phyloP scores from a whole-genome alignment of 495 filamentous ascomycete species.

The Aspergillus bertholletiae region DNA sequence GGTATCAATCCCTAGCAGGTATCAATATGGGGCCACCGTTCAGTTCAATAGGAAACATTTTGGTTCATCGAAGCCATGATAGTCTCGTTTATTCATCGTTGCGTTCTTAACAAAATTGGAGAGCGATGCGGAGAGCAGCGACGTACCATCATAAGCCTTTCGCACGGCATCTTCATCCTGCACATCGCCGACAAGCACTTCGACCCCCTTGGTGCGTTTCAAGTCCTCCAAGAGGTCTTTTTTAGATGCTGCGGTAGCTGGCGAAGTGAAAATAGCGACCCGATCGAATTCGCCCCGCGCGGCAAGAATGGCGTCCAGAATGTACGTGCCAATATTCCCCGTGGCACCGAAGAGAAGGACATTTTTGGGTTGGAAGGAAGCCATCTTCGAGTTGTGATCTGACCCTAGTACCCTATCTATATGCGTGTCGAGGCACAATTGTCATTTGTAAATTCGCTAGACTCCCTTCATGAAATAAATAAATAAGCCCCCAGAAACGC shows the following conservation, averaged over 20 bases:
- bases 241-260: slow-evolving; percentile 44
- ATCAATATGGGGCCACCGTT: neutral
- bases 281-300: slow-evolving; percentile 49
- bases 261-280: slow-evolving; percentile 63
- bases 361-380: slow-evolving; percentile 20
- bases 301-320: slow-evolving; percentile 54
- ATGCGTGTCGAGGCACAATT: too few relatives aligned
- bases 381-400: neutral
- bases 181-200: slow-evolving; percentile 59
- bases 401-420: too few relatives aligned
- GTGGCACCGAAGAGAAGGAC: slow-evolving; percentile 70
- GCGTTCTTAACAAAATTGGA: too few relatives aligned
- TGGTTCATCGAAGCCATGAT: neutral
- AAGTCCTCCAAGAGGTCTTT: slow-evolving; percentile 33
- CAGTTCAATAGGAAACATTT: neutral
- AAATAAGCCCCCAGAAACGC: too few relatives aligned
- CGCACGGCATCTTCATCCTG: slow-evolving; percentile 48
- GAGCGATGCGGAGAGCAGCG: neutral
- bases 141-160: slow-evolving; percentile 48
- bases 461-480: too few relatives aligned
- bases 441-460: too few relatives aligned
- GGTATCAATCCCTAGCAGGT: slow-evolving; percentile 52
- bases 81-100: neutral
- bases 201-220: slow-evolving; percentile 42
- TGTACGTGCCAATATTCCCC: slow-evolving; percentile 63